Conservation (phyloP, 2,329 filamentous ascomycete species). For the Aspergillus sp. region DNA sequence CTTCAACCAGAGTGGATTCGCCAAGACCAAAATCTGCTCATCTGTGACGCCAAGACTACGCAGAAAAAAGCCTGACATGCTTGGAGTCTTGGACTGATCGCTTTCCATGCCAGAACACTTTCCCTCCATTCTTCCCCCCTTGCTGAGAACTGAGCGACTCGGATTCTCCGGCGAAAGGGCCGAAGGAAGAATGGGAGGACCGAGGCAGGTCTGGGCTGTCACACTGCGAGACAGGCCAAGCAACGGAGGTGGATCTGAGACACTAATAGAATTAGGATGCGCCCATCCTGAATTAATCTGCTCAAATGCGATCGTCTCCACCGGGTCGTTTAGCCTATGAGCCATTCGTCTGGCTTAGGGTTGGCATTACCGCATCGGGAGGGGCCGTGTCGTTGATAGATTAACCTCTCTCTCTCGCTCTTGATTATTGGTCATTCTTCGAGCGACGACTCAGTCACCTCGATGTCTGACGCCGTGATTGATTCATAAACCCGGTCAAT, state of each 20-base stretch:
- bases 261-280: not conserved
- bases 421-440: not conserved
- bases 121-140: not conserved
- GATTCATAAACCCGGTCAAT: too few relatives aligned
- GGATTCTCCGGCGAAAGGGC: not conserved
- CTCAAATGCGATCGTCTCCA: slow-evolving; percentile 6
- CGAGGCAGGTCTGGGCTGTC: not conserved
- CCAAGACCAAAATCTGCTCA: slow-evolving; percentile 13
- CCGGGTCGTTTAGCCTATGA: not conserved
- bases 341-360: not conserved
- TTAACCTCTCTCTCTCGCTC: not conserved
- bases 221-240: not conserved
- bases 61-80: not conserved
- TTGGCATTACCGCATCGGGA: not conserved
- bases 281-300: slow-evolving; percentile 1
- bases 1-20: slow-evolving; percentile 2
- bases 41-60: slow-evolving; percentile 5
- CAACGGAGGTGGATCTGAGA: not conserved
- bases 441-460: not conserved
- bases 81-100: not conserved
- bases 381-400: not conserved
- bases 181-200: not conserved
- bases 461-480: not conserved
- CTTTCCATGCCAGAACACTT: not conserved
- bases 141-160: not conserved